A percentile compares a stretch with the other conserved stretches of the same genome.
Evolutionary conservation across 768 basidiomycete genomes (phyloP).

Genomic region (Tubosaeta sp.): DNA sequence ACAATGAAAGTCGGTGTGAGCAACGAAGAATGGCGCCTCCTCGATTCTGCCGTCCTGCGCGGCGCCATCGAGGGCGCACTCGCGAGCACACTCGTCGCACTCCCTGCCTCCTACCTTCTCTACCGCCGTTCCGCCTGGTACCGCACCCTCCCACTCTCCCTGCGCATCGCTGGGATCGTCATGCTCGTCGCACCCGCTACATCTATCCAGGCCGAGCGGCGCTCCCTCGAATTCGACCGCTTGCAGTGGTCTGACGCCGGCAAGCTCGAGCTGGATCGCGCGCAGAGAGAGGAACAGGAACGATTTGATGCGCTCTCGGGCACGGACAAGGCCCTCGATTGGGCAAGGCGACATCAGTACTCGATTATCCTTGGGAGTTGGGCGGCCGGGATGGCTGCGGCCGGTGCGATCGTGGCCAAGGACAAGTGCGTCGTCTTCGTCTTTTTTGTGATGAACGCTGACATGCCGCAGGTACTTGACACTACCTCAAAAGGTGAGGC

Average conservation of each 20-base stretch:
- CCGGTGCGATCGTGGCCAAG: conserved; percentile 64
- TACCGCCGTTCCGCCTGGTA: conserved; percentile 56
- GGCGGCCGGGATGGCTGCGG: conserved; percentile 61
- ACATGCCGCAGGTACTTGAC: conserved; percentile 19
- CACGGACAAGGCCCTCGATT: conserved; percentile 55
- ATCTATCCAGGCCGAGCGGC: conserved; percentile 71
- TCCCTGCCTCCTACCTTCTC: conserved; percentile 48
- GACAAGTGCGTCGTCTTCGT: conserved; percentile 37
- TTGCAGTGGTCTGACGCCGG: conserved; percentile 54
- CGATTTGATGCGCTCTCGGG: conserved; percentile 49
- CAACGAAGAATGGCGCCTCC: conserved; percentile 50
- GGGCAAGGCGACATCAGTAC: conserved; percentile 65
- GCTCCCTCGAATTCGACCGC: conserved; percentile 60
- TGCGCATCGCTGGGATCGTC: conserved; percentile 69
- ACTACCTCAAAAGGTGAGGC: conserved; percentile 25
- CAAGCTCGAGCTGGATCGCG: conserved; percentile 51
- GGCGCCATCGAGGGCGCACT: conserved; percentile 58
- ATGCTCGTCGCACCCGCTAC: conserved; percentile 61
- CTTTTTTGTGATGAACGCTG: background rate
- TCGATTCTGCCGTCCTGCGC: conserved; percentile 51
- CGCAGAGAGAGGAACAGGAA: conserved; percentile 27
- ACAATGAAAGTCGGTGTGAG: conserved; percentile 30
- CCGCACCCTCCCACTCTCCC: conserved; percentile 56
- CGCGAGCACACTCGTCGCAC: conserved; percentile 43
- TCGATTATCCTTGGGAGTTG: conserved; percentile 72